A percentile compares a stretch with the other conserved stretches of the same genome.
Evolutionary conservation across 1,139 yeast genomes (phyloP).

Genomic region (Candida freyschussii): DNA sequence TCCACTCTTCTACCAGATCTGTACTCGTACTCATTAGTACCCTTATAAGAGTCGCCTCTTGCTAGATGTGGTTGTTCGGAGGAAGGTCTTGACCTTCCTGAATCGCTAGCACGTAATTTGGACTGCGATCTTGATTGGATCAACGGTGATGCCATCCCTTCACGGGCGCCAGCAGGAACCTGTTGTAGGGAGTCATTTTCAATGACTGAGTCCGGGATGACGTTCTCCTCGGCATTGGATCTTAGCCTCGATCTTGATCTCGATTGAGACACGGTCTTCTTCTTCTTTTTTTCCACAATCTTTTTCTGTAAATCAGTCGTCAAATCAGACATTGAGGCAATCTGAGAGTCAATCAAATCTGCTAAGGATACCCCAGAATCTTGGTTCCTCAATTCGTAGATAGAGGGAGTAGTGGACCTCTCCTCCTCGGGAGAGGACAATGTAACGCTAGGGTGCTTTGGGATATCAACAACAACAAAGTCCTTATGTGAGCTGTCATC

Average conservation of each 20-base stretch:
- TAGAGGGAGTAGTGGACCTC: conserved; percentile 9
- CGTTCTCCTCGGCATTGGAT: conserved; percentile 9
- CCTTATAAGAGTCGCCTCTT: conserved; percentile 61
- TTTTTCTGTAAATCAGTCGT: conserved; percentile 19
- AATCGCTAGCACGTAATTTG: conserved; percentile 27
- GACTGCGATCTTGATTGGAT: conserved; percentile 33
- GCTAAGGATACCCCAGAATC: conserved; percentile 18
- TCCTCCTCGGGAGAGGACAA: conserved; percentile 7
- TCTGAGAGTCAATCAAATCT: conserved; percentile 26
- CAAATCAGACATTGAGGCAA: conserved; percentile 24
- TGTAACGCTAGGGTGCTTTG: conserved; percentile 13
- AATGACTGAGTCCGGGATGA: conserved; percentile 28
- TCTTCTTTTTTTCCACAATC: conserved; percentile 11
- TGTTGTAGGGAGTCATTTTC: conserved; percentile 31
- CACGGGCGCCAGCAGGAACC: conserved; percentile 37
- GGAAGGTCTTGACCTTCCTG: background rate
- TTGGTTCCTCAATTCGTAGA: conserved; percentile 14
- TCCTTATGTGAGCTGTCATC: conserved; percentile 17
- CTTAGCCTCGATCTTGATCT: conserved; percentile 16
- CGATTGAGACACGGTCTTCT: conserved; percentile 5
- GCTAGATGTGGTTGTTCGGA: conserved; percentile 53
- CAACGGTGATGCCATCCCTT: conserved; percentile 43
- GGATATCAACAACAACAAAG: conserved; percentile 23
- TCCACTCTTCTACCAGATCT: conserved; percentile 15
- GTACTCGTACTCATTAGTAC: conserved; percentile 25